Evolutionary conservation across 2,329 filamentous ascomycete genomes (phyloP).

Genomic region (Fusarium tricinctum): DNA sequence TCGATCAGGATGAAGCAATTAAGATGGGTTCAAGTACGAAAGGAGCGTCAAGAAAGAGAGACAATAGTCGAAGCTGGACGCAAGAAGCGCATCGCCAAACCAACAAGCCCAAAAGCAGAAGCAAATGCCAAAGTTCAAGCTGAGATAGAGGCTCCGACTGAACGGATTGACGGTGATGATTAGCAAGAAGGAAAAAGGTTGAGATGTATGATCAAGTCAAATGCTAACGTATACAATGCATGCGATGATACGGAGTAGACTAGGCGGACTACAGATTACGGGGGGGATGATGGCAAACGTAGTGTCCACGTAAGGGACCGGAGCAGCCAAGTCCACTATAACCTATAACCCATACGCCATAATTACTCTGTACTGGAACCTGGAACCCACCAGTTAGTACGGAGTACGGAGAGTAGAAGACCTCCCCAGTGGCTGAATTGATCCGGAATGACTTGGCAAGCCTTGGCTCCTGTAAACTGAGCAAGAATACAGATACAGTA

Average conservation of each 20-base stretch:
- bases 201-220: conserved; percentile 22
- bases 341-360: background rate
- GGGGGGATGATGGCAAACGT: conserved; percentile 41
- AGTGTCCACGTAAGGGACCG: conserved; percentile 51
- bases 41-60: conserved; percentile 50
- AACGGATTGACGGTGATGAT: conserved; percentile 14
- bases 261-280: no score
- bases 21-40: conserved; percentile 36
- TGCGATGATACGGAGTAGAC: conserved; percentile 26
- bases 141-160: conserved; percentile 18
- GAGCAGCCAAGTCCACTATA: conserved; percentile 32
- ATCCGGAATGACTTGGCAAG: conserved; percentile 39
- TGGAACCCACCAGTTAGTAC: conserved; percentile 42
- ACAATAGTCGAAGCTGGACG: conserved; percentile 36
- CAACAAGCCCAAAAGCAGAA: conserved; percentile 10
- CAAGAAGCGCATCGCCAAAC: conserved; percentile 46
- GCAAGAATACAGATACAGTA: background rate
- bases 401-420: conserved; percentile 15
- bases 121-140: background rate
- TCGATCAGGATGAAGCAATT: conserved; percentile 30
- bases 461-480: conserved; percentile 6
- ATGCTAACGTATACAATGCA: conserved; percentile 31
- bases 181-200: conserved; percentile 22
- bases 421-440: conserved; percentile 37
- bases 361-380: background rate